phyloP scores from a whole-genome alignment of 176 grass and related monocot species.

The Avena eriantha region DNA sequence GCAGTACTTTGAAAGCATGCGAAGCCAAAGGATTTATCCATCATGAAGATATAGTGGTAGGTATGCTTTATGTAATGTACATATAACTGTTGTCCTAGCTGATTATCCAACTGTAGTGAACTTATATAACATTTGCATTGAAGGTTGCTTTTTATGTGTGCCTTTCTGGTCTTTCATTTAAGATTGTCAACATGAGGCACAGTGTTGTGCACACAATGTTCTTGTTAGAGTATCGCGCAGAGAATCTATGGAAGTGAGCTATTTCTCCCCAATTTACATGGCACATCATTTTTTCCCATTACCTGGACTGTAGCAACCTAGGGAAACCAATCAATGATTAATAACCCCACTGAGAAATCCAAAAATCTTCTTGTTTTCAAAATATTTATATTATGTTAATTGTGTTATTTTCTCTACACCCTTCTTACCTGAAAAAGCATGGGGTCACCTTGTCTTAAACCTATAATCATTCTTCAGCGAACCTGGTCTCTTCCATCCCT shows the following conservation, averaged over 20 bases:
- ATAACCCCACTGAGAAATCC: background rate
- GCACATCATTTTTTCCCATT: background rate
- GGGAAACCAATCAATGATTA: background rate
- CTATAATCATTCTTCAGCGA: background rate
- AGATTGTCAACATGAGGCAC: background rate
- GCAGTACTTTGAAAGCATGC: background rate
- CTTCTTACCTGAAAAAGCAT: background rate
- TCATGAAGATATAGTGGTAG: background rate
- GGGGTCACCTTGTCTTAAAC: background rate
- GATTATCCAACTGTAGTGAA: slow-evolving; percentile 17
- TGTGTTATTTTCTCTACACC: background rate
- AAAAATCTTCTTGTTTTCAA: background rate
- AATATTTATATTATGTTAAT: background rate
- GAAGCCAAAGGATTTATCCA: background rate
- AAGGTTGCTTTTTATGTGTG: background rate
- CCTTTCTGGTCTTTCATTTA: background rate
- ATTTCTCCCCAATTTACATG: background rate
- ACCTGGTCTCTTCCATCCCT: background rate
- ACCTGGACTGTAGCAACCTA: background rate
- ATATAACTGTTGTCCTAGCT: background rate
- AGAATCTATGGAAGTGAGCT: background rate
- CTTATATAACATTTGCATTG: background rate
- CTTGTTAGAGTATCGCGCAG: background rate
- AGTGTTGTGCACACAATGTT: background rate
- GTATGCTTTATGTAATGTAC: slow-evolving; percentile 4